These are phyloP conservation scores for Daldinia sp. DNA, from an alignment of 2,329 filamentous ascomycete species.

Conservation along the genomic window DNA sequence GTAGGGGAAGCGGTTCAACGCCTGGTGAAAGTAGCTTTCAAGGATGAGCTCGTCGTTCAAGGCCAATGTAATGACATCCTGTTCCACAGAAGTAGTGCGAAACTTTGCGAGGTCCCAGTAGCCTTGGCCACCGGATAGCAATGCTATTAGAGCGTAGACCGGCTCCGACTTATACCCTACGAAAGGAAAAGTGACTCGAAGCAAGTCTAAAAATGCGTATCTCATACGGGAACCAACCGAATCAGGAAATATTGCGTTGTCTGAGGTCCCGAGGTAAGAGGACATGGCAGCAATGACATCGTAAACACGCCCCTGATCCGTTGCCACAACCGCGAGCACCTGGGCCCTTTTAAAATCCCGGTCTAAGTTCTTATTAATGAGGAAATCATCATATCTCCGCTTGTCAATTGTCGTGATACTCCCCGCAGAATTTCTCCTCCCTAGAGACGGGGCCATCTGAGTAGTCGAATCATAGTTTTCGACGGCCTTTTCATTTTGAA, in stretches of 20 bases:
- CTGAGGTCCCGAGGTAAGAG: constrained; percentile 54
- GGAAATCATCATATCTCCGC: constrained; percentile 65
- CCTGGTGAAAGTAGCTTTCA: constrained; percentile 69
- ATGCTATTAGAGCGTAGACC: constrained; percentile 69
- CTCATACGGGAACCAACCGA: constrained; percentile 71
- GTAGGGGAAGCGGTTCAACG: constrained; percentile 82
- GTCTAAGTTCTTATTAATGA: constrained; percentile 58
- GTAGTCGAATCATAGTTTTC: constrained; percentile 61
- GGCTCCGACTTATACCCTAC: constrained; percentile 78
- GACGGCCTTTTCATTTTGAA: constrained; percentile 66
- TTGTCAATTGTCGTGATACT: constrained; percentile 70
- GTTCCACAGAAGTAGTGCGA: constrained; percentile 49
- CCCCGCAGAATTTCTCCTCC: constrained; percentile 66
- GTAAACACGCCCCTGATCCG: constrained; percentile 61
- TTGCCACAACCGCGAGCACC: constrained; percentile 58
- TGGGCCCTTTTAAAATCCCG: constrained; percentile 62
- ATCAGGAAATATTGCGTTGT: constrained; percentile 58
- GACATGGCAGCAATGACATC: constrained; percentile 63
- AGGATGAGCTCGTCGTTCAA: constrained; percentile 66
- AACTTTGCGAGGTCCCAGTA: constrained; percentile 62
- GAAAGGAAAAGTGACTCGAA: constrained; percentile 71
- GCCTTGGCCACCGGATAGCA: constrained; percentile 64
- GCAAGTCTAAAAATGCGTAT: constrained; percentile 71
- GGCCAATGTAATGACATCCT: constrained; percentile 52
- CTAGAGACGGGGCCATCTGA: constrained; percentile 51